A percentile compares a stretch with the other conserved stretches of the same genome.
Evolutionary conservation across 1,139 yeast genomes (phyloP).

Genomic region (Arxiozyma slooffiae): DNA sequence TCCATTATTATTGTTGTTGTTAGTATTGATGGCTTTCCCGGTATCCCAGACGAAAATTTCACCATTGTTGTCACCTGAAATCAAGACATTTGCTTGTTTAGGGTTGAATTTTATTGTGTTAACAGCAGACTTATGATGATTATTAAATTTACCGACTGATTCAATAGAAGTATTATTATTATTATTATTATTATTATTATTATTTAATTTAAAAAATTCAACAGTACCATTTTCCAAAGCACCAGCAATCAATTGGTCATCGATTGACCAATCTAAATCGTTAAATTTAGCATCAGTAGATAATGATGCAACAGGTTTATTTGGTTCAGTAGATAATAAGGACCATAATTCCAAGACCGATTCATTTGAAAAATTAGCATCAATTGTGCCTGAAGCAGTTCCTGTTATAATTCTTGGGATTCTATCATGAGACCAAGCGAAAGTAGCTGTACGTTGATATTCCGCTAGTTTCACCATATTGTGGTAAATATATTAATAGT

Average conservation of each 20-base stretch:
- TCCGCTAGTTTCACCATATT: slow-evolving; percentile 79
- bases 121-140: slow-evolving; percentile 62
- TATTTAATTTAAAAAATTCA: slow-evolving; percentile 48
- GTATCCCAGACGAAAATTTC: slow-evolving; percentile 89
- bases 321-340: slow-evolving; percentile 37
- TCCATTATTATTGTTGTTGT: background rate
- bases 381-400: slow-evolving; percentile 90
- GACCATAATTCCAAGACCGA: slow-evolving; percentile 76
- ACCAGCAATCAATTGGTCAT: slow-evolving; percentile 67
- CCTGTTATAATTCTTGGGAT: slow-evolving; percentile 79
- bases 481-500: background rate
- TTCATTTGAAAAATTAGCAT: slow-evolving; percentile 70
- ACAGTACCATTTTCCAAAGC: slow-evolving; percentile 79
- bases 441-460: slow-evolving; percentile 76
- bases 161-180: slow-evolving; percentile 33
- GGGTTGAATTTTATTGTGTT: slow-evolving; percentile 72
- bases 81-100: slow-evolving; percentile 59
- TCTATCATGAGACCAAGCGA: slow-evolving; percentile 84
- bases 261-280: slow-evolving; percentile 79
- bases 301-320: slow-evolving; percentile 47
- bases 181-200: slow-evolving; percentile 41
- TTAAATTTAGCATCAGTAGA: slow-evolving; percentile 51
- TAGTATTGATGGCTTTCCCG: slow-evolving; percentile 34
- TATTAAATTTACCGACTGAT: slow-evolving; percentile 40
- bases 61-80: slow-evolving; percentile 67